Percentiles rank a stretch among this genome's conserved stretches.
phyloP scores from a whole-genome alignment of 352 stramenopile species.

The Blastocystis sp. region DNA sequence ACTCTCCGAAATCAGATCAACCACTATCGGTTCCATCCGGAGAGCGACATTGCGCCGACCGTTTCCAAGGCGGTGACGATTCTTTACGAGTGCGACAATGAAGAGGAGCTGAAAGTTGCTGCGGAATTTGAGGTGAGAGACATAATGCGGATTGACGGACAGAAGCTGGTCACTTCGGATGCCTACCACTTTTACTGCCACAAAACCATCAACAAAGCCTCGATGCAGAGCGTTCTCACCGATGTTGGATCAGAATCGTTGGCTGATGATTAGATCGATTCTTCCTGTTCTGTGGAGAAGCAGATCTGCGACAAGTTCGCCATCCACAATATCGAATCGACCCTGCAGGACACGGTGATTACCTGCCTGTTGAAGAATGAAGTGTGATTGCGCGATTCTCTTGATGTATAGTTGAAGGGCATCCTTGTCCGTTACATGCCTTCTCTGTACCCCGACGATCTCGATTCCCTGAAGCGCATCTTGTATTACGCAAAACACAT shows the following conservation, averaged over 20 bases:
- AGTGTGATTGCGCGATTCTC: neutral
- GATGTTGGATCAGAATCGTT: neutral
- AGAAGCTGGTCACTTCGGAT: neutral
- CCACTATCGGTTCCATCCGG: neutral
- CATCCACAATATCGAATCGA: neutral
- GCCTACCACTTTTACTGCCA: conserved; percentile 13
- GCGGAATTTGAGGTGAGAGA: conserved; percentile 2
- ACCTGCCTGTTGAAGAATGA: neutral
- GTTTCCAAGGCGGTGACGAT: conserved; percentile 5
- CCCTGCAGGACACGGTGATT: neutral
- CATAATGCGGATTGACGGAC: neutral
- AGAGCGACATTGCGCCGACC: neutral
- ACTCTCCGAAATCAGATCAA: neutral
- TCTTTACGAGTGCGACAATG: conserved; percentile 7
- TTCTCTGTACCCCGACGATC: conserved; percentile 7
- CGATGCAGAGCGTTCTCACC: neutral
- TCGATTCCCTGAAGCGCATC: neutral
- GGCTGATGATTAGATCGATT: conserved; percentile 1
- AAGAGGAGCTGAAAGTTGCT: neutral
- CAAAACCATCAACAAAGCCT: neutral
- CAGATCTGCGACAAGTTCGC: neutral
- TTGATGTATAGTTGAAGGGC: neutral
- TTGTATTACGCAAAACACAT: neutral
- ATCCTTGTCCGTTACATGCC: neutral
- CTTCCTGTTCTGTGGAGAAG: neutral